Conservation (phyloP, 352 stramenopile species). For the Sclerospora graminicola region DNA sequence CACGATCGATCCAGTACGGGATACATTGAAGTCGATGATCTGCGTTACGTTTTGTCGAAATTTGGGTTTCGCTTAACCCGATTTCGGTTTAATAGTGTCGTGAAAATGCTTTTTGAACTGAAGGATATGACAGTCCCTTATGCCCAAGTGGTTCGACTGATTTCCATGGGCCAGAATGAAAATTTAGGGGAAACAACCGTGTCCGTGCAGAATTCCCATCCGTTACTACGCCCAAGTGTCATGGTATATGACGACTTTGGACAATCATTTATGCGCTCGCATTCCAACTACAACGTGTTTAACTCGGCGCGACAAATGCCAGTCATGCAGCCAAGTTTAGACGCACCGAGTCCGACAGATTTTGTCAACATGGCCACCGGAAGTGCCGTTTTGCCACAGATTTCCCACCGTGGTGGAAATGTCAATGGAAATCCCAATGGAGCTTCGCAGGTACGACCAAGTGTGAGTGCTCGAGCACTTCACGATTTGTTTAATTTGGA, state of each 20-base stretch:
- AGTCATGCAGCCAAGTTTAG: constrained; percentile 4
- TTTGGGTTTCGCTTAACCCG: constrained; percentile 41
- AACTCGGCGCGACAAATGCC: constrained; percentile 8
- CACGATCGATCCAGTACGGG: constrained; percentile 23
- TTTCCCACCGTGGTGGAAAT: not conserved
- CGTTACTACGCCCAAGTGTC: constrained; percentile 13
- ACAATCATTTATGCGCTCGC: constrained; percentile 14
- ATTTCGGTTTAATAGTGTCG: constrained; percentile 55
- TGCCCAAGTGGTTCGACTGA: constrained; percentile 29
- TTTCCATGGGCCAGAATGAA: constrained; percentile 16
- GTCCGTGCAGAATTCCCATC: constrained; percentile 1
- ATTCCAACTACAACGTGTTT: constrained; percentile 22
- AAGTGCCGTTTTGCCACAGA: constrained; percentile 1
- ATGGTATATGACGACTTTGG: constrained; percentile 13
- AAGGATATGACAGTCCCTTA: constrained; percentile 33
- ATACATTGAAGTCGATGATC: constrained; percentile 30
- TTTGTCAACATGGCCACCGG: not conserved
- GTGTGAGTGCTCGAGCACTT: constrained; percentile 12
- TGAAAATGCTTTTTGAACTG: constrained; percentile 37
- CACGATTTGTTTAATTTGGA: constrained; percentile 21
- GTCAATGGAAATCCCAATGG: not conserved
- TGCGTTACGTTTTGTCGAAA: constrained; percentile 24
- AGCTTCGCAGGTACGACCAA: not conserved
- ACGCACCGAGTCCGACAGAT: constrained; percentile 7
- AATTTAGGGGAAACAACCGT: no score